Base-by-base conservation (phyloP, 2,329 filamentous ascomycete species). In the Aureobasidium sp. region DNA sequence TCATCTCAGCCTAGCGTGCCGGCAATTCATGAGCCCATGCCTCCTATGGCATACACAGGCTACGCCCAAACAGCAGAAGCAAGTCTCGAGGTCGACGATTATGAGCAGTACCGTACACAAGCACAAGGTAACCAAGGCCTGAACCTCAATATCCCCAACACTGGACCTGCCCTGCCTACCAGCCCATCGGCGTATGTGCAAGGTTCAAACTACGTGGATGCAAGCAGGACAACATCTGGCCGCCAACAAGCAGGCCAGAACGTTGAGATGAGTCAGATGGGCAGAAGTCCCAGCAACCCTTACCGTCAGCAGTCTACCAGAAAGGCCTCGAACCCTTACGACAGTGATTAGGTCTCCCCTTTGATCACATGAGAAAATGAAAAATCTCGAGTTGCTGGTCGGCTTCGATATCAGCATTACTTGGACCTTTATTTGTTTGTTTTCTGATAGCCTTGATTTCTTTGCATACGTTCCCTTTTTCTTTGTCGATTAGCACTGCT, bases 251-350 rank as follows among this genome's bases (percentile, higher is more conserved):
- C 17, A 17, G 63, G n/a, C 51, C 66, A 34, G 63, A 64, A 36
- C 46, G 61, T 66, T 13, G 66, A 68, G 61, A 68, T 67, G 67
- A 65, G 64, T 26, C 65, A 69, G 53, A 62, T 68, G 29, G 61
- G 64, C 17, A 64, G 66, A 29, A 67, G 55, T 55, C 56, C 64
- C 24, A 70, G 67, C 55, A 69, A 68, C 50, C 67, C 68, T 32
- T 69, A 69, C 51, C 62, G 64, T 7, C 44, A 50, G 26, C 44
- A 29, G 15, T 50, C 44, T 1, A 41, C 44, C 4, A 29, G 36
- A 41, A 39, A 46, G 24, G 29, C 43, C 17, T 37, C 41, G 29
- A 39, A 59, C 13, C 55, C 43, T 48, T 60, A 50, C 12, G 57
- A 60, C 46, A 60, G 57, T 17, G 57, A 60, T 43, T 60, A 37